Evolutionary conservation across 2,329 filamentous ascomycete genomes (phyloP).

Genomic region (Talaromyces albobiverticillius): DNA sequence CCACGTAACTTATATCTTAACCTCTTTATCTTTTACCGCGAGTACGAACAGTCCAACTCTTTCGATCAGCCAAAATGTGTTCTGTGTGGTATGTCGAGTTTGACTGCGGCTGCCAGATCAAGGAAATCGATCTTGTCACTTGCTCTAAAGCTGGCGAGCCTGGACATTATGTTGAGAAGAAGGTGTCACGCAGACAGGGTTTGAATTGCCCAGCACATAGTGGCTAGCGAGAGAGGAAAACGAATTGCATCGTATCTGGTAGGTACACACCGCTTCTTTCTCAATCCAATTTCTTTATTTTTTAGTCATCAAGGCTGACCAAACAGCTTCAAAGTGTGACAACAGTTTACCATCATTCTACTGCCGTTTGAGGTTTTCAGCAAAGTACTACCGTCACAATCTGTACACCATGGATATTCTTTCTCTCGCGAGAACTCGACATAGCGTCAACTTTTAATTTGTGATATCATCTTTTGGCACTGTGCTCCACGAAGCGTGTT

Average conservation of each 20-base stretch:
- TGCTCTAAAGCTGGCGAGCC: constrained; percentile 32
- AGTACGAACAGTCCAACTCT: not conserved
- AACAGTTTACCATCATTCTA: constrained; percentile 4
- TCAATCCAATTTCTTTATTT: not conserved
- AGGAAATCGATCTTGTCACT: constrained; percentile 32
- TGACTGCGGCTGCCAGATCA: constrained; percentile 34
- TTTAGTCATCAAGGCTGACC: not conserved
- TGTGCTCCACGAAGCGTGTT: constrained; percentile 1
- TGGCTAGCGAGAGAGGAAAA: constrained; percentile 9
- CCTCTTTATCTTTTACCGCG: not conserved
- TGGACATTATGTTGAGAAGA: constrained; percentile 30
- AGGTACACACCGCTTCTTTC: not conserved
- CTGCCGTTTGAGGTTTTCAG: constrained; percentile 2
- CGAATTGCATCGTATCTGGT: not conserved
- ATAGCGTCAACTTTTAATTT: not conserved
- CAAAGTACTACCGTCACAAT: constrained; percentile 6
- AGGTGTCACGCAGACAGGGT: constrained; percentile 29
- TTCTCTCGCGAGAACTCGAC: not conserved
- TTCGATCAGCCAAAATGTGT: constrained; percentile 27
- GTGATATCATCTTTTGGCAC: not conserved
- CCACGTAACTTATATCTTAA: constrained; percentile 4
- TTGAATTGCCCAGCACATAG: constrained; percentile 33
- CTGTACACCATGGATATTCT: not conserved
- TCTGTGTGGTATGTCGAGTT: constrained; percentile 36
- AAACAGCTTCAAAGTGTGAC: constrained; percentile 3